Conservation (phyloP, 768 basidiomycete genomes). For the Russula foetens region DNA sequence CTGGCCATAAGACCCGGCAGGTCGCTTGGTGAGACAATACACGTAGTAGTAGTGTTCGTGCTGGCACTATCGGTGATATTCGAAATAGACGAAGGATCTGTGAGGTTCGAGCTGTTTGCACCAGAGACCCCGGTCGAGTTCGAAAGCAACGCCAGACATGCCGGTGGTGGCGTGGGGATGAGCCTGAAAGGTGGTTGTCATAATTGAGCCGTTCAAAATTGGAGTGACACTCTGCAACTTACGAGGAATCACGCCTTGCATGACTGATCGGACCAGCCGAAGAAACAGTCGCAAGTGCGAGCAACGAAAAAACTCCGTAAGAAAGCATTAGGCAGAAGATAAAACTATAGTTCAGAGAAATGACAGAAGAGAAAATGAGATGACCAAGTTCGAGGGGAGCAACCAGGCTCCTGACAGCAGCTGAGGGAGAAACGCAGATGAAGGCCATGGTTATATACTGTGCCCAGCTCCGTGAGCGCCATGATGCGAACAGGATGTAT, state of each 20-base stretch:
- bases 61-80: neutral
- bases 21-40: neutral
- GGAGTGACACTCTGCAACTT: neutral
- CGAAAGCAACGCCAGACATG: constrained; percentile 1
- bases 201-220: neutral
- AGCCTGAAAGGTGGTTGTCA: neutral
- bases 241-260: constrained; percentile 8
- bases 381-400: constrained; percentile 12
- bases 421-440: neutral
- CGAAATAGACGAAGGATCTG: neutral
- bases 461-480: neutral
- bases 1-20: neutral
- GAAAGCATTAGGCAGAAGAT: neutral
- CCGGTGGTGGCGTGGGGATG: constrained; percentile 8
- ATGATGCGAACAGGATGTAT: neutral
- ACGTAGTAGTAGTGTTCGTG: constrained; percentile 1
- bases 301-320: constrained; percentile 1
- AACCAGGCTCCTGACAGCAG: constrained; percentile 16
- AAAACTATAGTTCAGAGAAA: neutral
- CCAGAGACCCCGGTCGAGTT: neutral
- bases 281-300: neutral
- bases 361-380: constrained; percentile 1
- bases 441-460: constrained; percentile 1
- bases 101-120: too few relatives aligned
- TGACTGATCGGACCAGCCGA: constrained; percentile 8